Base-by-base conservation (phyloP, 306 rosid genomes). In the Pueraria montana region DNA sequence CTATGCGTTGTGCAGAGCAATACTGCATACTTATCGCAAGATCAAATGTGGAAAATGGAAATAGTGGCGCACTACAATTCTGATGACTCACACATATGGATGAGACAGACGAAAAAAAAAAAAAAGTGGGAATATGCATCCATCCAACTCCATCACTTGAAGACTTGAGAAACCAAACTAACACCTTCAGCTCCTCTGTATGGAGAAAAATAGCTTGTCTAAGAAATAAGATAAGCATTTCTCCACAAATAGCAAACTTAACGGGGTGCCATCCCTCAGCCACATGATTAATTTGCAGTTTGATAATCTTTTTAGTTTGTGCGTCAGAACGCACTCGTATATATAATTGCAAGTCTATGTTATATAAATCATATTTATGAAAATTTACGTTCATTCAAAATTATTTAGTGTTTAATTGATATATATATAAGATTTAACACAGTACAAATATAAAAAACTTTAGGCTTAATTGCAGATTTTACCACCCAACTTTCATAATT, bases 11-110 rank as follows among this genome's bases (percentile, higher is more conserved):
- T 26, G 24, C 69, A 53, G 48, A 53, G 24, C 26, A 69, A 12
- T 43, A 66, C 2, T 42, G 53, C 53, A 65, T 38, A 11, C 36
- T 58, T 43, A 26, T 42, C 40, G 0, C 18, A 74, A 38, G 5
- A 27, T 55, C 46, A 21, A 18, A 11, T 24, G 20, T 2, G 23
- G 71, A 32, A 24, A 63, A 27, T 63, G 21, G 40, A 30, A 82
- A 75, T 30, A 67, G 71, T 82, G 86, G 86, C 78, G 86, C 86
- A 83, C 78, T 83, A 52, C 49, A 50, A 27, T 43, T 49, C 56
- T 59, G 65, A 30, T 30, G 38, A 69, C 62, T 69, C 36, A 80
- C 63, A 6, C 14, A 46, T 9, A 58, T 21, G 34, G 11, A 5
- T 2, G 16, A 11, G n/a, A 16, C 40, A 34, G 27, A 71, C 27